Conservation (phyloP, 2,329 filamentous ascomycete genomes). For the Pseudogymnoascus destructans region DNA sequence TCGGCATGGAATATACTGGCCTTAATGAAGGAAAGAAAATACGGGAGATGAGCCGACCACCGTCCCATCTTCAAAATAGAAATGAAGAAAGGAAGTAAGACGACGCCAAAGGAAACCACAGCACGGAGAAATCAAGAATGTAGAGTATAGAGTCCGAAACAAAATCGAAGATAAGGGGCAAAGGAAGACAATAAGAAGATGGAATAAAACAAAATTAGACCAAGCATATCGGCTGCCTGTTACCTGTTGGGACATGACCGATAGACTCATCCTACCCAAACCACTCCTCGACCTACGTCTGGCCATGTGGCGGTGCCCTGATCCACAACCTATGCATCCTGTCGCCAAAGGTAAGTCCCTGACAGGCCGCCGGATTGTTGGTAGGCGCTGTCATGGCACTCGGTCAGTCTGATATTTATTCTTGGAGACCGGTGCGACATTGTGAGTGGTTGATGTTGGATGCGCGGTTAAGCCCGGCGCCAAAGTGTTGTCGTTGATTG, state of each 20-base stretch:
- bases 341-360: not conserved
- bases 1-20: not conserved
- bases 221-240: not conserved
- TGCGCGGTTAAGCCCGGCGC: not conserved
- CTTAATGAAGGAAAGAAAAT: not conserved
- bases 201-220: slow-evolving; percentile 1
- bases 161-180: not conserved
- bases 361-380: not conserved
- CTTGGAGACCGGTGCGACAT: not conserved
- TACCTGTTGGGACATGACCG: not conserved
- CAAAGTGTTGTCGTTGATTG: not conserved
- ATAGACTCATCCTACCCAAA: not conserved
- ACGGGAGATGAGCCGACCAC: not conserved
- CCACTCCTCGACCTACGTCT: not conserved
- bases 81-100: slow-evolving; percentile 2
- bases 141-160: slow-evolving; percentile 1
- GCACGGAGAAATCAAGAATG: not conserved
- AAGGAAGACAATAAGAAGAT: not conserved
- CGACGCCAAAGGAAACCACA: slow-evolving; percentile 1
- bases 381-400: slow-evolving; percentile 3
- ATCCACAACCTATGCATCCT: not conserved
- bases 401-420: slow-evolving; percentile 4
- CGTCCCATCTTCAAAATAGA: slow-evolving; percentile 1
- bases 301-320: not conserved
- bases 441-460: not conserved